A percentile compares a stretch with the other conserved stretches of the same genome.
Evolutionary conservation across 352 stramenopile species (phyloP).

Genomic region (Globisporangium cylindrosporum): DNA sequence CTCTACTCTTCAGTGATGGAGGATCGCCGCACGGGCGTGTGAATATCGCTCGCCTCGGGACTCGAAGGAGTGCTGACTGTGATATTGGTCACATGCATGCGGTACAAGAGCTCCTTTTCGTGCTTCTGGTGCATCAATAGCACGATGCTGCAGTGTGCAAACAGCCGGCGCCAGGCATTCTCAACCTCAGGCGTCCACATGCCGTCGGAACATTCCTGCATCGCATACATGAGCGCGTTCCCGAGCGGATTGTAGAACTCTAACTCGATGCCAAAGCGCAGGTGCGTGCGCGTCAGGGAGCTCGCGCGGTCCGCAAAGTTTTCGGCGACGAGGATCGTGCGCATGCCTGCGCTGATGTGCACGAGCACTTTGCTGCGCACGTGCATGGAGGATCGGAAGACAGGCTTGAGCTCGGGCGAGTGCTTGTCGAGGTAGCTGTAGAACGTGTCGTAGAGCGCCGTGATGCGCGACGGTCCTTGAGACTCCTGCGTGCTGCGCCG

Average conservation of each 20-base stretch:
- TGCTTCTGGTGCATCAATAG: constrained; percentile 30
- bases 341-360: constrained; percentile 80
- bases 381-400: constrained; percentile 47
- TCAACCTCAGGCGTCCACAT: constrained; percentile 41
- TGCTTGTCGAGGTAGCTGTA: constrained; percentile 46
- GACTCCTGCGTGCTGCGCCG: constrained; percentile 20
- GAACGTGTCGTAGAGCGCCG: constrained; percentile 43
- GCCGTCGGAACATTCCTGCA: constrained; percentile 47
- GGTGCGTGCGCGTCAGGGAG: constrained; percentile 62
- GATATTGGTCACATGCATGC: neutral
- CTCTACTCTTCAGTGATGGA: constrained; percentile 12
- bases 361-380: constrained; percentile 84
- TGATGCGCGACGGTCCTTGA: constrained; percentile 21
- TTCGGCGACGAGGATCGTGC: constrained; percentile 31
- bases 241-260: constrained; percentile 89
- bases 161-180: constrained; percentile 39
- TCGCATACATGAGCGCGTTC: constrained; percentile 78
- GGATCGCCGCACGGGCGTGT: neutral
- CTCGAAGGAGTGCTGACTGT: constrained; percentile 7
- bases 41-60: constrained; percentile 3
- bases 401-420: constrained; percentile 41
- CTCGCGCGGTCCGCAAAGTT: constrained; percentile 57
- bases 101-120: neutral
- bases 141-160: constrained; percentile 35
- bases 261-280: constrained; percentile 82